Evolutionary conservation across 2,329 filamentous ascomycete species (phyloP).

Genomic region (Verticillium longisporum): DNA sequence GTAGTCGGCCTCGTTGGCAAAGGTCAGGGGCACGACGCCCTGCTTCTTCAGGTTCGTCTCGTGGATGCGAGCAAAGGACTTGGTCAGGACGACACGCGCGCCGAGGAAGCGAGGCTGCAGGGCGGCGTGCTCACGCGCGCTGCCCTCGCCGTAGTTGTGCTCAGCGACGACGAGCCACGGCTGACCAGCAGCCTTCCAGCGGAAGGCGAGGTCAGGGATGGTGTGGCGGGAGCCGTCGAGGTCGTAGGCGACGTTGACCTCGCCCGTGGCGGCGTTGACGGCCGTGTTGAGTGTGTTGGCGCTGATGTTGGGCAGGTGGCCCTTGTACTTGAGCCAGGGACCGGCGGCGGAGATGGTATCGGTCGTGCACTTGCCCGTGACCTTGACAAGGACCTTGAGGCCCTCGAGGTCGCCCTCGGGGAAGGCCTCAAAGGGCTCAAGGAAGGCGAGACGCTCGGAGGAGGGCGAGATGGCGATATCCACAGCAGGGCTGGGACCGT

Average conservation of each 20-base stretch:
- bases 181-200: conserved; percentile 69
- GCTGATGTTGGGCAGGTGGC: conserved; percentile 94
- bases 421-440: conserved; percentile 87
- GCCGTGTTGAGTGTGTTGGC: conserved; percentile 97
- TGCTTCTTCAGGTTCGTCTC: conserved; percentile 98
- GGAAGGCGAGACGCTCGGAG: conserved; percentile 83
- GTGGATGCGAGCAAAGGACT: conserved; percentile 87
- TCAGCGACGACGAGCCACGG: conserved; percentile 95
- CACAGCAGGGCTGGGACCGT: conserved; percentile 45
- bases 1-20: conserved; percentile 83
- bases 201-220: conserved; percentile 80
- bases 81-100: conserved; percentile 74
- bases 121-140: conserved; percentile 82
- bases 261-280: conserved; percentile 82
- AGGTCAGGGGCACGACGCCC: conserved; percentile 89
- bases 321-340: conserved; percentile 99
- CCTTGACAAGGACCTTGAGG: conserved; percentile 87
- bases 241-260: conserved; percentile 91
- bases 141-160: conserved; percentile 94
- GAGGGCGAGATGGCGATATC: conserved; percentile 74
- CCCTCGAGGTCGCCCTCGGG: conserved; percentile 66
- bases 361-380: conserved; percentile 96
- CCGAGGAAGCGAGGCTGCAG: conserved; percentile 88
- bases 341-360: conserved; percentile 97
- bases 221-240: conserved; percentile 65